These are phyloP conservation scores for Coemansia aciculifera DNA, from an alignment of 192 early-diverging fungal species.

Conservation along the genomic window DNA sequence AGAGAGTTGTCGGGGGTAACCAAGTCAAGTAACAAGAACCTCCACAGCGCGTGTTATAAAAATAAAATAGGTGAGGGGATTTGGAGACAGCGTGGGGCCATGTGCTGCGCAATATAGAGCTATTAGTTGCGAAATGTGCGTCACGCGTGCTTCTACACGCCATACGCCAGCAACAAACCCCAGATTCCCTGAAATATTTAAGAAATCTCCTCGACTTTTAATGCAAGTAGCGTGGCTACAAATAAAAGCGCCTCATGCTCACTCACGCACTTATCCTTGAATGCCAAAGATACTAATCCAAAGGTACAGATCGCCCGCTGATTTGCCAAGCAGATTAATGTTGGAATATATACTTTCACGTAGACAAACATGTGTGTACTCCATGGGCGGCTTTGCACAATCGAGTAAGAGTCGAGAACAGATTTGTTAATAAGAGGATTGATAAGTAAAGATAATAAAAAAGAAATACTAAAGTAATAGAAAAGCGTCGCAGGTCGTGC, in stretches of 20 bases:
- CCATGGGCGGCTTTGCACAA: neutral
- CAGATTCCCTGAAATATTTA: neutral
- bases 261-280: neutral
- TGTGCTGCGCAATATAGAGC: neutral
- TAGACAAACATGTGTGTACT: too few species aligned
- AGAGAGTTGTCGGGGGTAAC: neutral
- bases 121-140: neutral
- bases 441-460: neutral
- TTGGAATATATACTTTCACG: neutral
- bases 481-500: neutral
- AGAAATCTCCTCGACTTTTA: neutral
- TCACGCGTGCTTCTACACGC: neutral
- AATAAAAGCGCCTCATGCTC: neutral
- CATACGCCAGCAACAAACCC: conserved; percentile 1
- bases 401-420: neutral
- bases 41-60: neutral
- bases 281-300: neutral
- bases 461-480: neutral
- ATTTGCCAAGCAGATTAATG: neutral
- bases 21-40: conserved; percentile 1
- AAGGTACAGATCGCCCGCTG: neutral
- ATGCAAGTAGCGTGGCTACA: neutral
- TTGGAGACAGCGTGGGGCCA: neutral
- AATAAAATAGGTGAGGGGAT: neutral
- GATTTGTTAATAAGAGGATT: neutral